phyloP scores from a whole-genome alignment of 768 basidiomycete species.

The Inosperma sp. region DNA sequence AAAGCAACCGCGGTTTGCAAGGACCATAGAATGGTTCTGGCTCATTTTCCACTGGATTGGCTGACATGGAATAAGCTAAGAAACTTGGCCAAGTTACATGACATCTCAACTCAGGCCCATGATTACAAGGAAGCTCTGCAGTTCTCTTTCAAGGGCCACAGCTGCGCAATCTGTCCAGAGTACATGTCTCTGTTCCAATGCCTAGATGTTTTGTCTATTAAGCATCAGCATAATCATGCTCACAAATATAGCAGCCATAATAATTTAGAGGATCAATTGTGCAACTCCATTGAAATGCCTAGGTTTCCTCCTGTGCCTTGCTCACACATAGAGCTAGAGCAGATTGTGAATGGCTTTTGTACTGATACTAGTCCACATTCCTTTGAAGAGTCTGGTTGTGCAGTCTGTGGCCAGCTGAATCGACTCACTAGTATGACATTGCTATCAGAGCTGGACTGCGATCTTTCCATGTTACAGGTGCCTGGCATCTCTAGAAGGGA shows the following conservation, averaged over 20 bases:
- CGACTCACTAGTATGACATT: neutral
- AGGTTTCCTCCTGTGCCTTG: conserved; percentile 7
- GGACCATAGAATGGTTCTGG: neutral
- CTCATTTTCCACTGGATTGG: neutral
- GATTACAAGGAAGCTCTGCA: neutral
- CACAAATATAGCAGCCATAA: neutral
- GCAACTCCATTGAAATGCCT: neutral
- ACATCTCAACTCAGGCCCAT: neutral
- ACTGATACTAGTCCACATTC: neutral
- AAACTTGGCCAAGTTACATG: neutral
- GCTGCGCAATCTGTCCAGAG: neutral
- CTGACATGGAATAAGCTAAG: neutral
- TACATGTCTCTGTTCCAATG: neutral
- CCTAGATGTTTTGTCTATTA: neutral
- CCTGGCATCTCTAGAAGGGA: conserved; percentile 9
- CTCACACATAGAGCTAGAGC: neutral
- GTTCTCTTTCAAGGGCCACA: neutral
- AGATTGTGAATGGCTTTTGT: conserved; percentile 11
- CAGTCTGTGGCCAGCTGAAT: conserved; percentile 20
- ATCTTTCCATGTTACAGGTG: conserved; percentile 6
- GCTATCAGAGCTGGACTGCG: neutral
- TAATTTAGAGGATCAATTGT: neutral
- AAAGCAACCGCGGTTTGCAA: neutral
- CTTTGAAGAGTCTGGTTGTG: conserved; percentile 22
- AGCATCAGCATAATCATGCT: neutral